Evolutionary conservation across 2,329 filamentous ascomycete genomes (phyloP).

Genomic region (Colletotrichum aenigma): DNA sequence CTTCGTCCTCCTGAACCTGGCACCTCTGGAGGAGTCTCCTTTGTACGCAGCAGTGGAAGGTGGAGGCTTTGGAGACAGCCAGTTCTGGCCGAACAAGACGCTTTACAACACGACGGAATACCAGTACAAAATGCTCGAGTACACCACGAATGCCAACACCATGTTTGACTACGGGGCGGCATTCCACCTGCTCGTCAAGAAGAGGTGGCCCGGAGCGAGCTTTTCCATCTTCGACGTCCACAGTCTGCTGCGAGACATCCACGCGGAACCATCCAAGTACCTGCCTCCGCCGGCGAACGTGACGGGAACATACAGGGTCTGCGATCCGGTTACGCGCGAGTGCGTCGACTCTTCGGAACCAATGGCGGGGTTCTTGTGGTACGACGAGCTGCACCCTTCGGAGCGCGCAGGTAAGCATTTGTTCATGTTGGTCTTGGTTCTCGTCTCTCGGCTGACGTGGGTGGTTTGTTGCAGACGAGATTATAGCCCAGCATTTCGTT

Average conservation of each 20-base stretch:
- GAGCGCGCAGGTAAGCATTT: slow-evolving; percentile 63
- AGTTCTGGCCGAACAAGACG: slow-evolving; percentile 52
- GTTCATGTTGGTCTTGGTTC: not conserved
- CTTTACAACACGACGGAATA: slow-evolving; percentile 51
- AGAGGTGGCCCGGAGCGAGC: slow-evolving; percentile 60
- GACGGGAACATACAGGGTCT: slow-evolving; percentile 61
- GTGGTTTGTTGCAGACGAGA: slow-evolving; percentile 29
- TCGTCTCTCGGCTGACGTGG: slow-evolving; percentile 11
- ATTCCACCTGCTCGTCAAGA: slow-evolving; percentile 45
- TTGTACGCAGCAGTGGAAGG: slow-evolving; percentile 60
- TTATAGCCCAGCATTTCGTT: slow-evolving; percentile 45
- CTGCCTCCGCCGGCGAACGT: slow-evolving; percentile 68
- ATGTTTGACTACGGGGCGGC: slow-evolving; percentile 55
- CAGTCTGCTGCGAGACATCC: slow-evolving; percentile 67
- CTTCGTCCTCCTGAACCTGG: slow-evolving; percentile 74
- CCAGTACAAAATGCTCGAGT: slow-evolving; percentile 48
- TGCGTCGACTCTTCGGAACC: slow-evolving; percentile 45
- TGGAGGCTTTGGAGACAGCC: slow-evolving; percentile 44
- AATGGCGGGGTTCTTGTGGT: slow-evolving; percentile 71
- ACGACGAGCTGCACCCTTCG: slow-evolving; percentile 75
- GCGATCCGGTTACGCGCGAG: slow-evolving; percentile 35
- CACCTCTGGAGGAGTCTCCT: slow-evolving; percentile 70
- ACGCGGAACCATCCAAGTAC: slow-evolving; percentile 62
- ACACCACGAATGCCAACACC: slow-evolving; percentile 53
- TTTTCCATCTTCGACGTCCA: slow-evolving; percentile 73